These are phyloP conservation scores for Xanthoconium separans DNA, from an alignment of 1,284 basidiomycete genomes.

Conservation along the genomic window DNA sequence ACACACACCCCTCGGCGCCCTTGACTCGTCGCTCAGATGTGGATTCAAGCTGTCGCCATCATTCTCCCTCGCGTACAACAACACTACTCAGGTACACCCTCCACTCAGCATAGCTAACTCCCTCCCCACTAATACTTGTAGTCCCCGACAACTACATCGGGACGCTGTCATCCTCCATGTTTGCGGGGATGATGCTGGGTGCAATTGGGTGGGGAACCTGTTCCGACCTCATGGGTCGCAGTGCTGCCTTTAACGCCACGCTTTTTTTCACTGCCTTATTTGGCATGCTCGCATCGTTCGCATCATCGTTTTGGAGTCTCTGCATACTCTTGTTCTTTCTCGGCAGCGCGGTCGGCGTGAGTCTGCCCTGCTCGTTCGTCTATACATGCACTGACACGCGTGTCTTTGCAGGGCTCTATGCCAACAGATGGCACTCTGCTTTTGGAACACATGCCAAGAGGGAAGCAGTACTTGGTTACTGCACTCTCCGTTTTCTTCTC, in stretches of 20 bases:
- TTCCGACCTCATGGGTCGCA: slow-evolving; percentile 84
- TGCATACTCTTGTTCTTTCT: slow-evolving; percentile 84
- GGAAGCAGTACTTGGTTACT: slow-evolving; percentile 91
- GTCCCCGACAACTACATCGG: slow-evolving; percentile 78
- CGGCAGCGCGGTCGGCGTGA: slow-evolving; percentile 87
- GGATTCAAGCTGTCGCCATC: slow-evolving; percentile 86
- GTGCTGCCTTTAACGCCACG: slow-evolving; percentile 89
- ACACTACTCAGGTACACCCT: slow-evolving; percentile 68
- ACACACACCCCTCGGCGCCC: slow-evolving; percentile 13
- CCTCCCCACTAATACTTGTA: slow-evolving; percentile 30
- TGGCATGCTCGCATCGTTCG: slow-evolving; percentile 78
- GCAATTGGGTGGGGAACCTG: slow-evolving; percentile 90
- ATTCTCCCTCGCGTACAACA: slow-evolving; percentile 91
- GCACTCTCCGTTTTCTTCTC: slow-evolving; percentile 97
- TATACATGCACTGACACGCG: slow-evolving; percentile 7
- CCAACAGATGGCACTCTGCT: slow-evolving; percentile 95
- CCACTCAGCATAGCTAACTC: slow-evolving; percentile 8
- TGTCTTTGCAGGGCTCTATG: slow-evolving; percentile 74
- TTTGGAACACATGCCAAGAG: slow-evolving; percentile 90
- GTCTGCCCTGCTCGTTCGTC: neutral
- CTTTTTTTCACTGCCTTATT: slow-evolving; percentile 89
- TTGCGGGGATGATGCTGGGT: slow-evolving; percentile 95
- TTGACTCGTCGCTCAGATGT: slow-evolving; percentile 64
- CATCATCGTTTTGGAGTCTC: slow-evolving; percentile 69
- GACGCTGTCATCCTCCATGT: slow-evolving; percentile 75